Conservation (phyloP, 768 basidiomycete genomes). For the Pleurotus salmoneostramineus region DNA sequence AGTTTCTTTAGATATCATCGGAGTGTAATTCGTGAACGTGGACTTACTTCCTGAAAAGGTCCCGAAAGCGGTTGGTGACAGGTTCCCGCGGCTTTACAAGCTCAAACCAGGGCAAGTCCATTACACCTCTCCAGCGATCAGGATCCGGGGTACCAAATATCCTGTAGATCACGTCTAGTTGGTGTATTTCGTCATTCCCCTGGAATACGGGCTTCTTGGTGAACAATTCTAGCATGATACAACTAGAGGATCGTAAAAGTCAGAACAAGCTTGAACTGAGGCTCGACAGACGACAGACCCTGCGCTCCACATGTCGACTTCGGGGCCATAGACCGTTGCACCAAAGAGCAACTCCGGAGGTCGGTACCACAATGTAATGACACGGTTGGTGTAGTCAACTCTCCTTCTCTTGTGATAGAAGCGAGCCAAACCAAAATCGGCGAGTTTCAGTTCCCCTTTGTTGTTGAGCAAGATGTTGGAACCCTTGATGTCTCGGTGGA, state of each 20-base stretch:
- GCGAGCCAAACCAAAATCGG: conserved; percentile 94
- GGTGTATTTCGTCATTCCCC: conserved; percentile 96
- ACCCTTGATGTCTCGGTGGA: conserved; percentile 98
- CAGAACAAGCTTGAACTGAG: not conserved
- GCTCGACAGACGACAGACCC: conserved; percentile 54
- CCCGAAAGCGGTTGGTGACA: conserved; percentile 73
- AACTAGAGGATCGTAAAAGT: conserved; percentile 42
- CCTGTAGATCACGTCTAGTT: conserved; percentile 90
- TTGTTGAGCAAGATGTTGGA: conserved; percentile 96
- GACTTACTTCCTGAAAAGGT: conserved; percentile 81
- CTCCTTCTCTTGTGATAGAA: conserved; percentile 90
- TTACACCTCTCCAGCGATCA: conserved; percentile 79
- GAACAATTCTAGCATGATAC: conserved; percentile 98
- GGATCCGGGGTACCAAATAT: conserved; percentile 86
- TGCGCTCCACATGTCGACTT: conserved; percentile 99
- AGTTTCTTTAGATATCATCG: not conserved
- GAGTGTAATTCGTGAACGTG: not conserved
- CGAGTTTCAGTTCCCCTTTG: conserved; percentile 90
- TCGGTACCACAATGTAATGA: conserved; percentile 98
- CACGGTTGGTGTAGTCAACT: conserved; percentile 98
- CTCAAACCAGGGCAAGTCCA: conserved; percentile 95
- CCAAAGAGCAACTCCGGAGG: conserved; percentile 94
- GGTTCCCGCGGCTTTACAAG: conserved; percentile 87
- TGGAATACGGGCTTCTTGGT: conserved; percentile 97
- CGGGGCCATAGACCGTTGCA: conserved; percentile 93